A percentile compares a stretch with the other conserved stretches of the same genome.
Conservation (phyloP, 2,329 filamentous ascomycete species). For the Colletotrichum godetiae region DNA sequence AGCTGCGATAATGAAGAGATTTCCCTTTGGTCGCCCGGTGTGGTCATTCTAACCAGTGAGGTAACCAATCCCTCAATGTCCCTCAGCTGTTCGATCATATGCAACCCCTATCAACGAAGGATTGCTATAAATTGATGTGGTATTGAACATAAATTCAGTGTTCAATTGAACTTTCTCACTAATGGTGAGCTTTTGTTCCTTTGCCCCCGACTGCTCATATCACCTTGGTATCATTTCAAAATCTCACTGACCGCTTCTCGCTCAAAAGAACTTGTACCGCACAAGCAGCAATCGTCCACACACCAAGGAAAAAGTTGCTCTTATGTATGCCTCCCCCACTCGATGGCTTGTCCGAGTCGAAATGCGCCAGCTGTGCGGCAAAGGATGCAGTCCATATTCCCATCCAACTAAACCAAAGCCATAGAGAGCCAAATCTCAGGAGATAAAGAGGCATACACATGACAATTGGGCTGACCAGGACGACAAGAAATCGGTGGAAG, state of each 20-base stretch:
- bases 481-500: constrained; percentile 26
- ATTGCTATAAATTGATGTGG: no score
- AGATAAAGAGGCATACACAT: constrained; percentile 27
- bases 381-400: constrained; percentile 24
- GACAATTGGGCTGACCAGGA: constrained; percentile 19
- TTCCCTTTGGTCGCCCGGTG: no score
- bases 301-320: constrained; percentile 38
- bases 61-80: no score
- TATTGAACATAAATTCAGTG: no score
- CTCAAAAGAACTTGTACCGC: constrained; percentile 38
- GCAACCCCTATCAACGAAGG: no score
- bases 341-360: constrained; percentile 37
- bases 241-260: background rate
- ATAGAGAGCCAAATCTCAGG: constrained; percentile 10
- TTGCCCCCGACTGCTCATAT: no score
- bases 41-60: no score
- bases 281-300: constrained; percentile 37
- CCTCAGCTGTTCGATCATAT: no score
- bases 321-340: constrained; percentile 38
- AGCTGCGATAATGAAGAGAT: no score
- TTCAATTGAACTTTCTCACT: background rate
- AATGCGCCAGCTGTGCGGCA: constrained; percentile 34
- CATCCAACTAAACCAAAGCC: constrained; percentile 32
- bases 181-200: no score
- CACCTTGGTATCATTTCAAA: background rate